Evolutionary conservation across 352 stramenopile species (phyloP), one percentile per base, ranked within the genome.

Genomic region (Discostella stelligera): DNA sequence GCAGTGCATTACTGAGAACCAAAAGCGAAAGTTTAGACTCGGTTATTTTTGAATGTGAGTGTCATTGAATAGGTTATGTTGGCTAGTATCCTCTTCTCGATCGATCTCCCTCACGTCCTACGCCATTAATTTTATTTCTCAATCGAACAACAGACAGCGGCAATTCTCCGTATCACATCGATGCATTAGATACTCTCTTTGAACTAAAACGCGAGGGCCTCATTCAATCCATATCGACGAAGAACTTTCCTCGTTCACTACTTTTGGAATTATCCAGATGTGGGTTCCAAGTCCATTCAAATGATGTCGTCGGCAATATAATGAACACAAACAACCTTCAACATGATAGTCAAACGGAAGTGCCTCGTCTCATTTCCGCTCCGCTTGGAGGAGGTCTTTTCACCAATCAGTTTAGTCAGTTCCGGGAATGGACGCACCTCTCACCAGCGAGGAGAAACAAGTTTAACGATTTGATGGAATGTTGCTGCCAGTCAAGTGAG

Each of bases 181-280:
- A 92, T 74, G 62, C 82, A 7, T 73, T 92, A 13, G 78, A 90
- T 66, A 60, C 56, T 62, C 59, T 89, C 7, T 63, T 67, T 53
- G 84, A 92, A 27, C 77, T 90, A 72, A 82, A 89, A 74, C 63
- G 73, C 9, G 84, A 92, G 64, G 86, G 86, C 20, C 67, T 83
- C 9, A 70, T 92, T 44, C 69, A 66, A 68, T 90, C 84, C 27
- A 80, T 90, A 76, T 79, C 64, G 41, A 77, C 71, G 18, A 21
- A 56, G 46, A 64, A 86, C 55, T 83, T 89, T 46, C 72, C 85
- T 44, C 1, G 50, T 13, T 61, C 49, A 18, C 14, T 86, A 5
- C 25, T 88, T 9, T 37, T 52, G 11, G 46, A 52, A 50, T 66
- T 65, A 41, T 49, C 68, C 2, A 49, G 54, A 53, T 89, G 63